Base-by-base conservation (phyloP, 163 green algal species). In the Chlorella variabilis region DNA sequence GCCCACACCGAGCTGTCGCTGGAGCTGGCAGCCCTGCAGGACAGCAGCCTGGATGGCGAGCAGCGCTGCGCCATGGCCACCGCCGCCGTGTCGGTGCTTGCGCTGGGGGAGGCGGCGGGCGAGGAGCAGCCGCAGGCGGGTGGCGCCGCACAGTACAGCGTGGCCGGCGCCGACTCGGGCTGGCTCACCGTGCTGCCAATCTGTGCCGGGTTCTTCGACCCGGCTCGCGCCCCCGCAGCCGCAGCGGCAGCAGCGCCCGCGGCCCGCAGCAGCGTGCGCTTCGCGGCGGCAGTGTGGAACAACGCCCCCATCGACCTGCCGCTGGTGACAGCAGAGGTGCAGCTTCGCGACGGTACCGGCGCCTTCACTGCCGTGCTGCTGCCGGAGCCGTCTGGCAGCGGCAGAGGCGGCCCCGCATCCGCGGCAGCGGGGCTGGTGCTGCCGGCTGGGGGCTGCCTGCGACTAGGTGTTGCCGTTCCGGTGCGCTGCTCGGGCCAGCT, bases 1-100 rank as follows among this genome's bases (percentile, higher is more conserved):
- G 49, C 71, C 81, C 85, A 93, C 48, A 29, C 93, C 1, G 75
- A 89, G 51, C 91, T 94, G 83, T 94, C 88, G 1, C 82, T 97
- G 34, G 94, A 97, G 88, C 75, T 94, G 20, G 69, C 90, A 1
- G 78, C 86, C 17, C 89, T 97, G 71, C 23, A n/a, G 20, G 76
- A 63, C 25, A 39, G 80, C 42, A 59, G 51, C 51, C 33, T 91
- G 76, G 71, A 85, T 63, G 29, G 39, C 41, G 61, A 79, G 33
- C 66, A 90, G 83, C 39, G 70, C 34, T 25, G 49, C 31, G 74
- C 69, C 59, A 85, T 87, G 49, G 84, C 86, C 45, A 56, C 83
- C 27, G 68, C 65, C 13, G 62, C 67, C 1, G 68, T 85, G 11
- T 29, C 74, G 11, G 67, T 62, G 45, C 29, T 80, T 54, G 73